Evolutionary conservation across 805 yeast species (phyloP).

Genomic region (Candida lessepsii): DNA sequence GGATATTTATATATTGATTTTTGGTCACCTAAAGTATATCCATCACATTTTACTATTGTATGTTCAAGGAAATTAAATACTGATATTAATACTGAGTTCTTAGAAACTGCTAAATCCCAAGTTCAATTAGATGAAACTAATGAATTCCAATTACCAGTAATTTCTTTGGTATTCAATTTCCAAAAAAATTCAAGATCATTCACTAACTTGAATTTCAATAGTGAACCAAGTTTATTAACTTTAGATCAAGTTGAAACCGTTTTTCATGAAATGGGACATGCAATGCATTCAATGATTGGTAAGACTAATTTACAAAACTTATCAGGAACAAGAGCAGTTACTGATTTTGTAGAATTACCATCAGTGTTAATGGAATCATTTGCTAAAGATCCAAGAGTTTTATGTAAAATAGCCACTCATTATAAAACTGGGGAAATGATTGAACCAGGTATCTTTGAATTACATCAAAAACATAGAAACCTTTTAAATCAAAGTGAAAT

Average conservation of each 20-base stretch:
- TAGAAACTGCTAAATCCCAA: slow-evolving; percentile 20
- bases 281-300: slow-evolving; percentile 96
- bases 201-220: neutral
- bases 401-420: slow-evolving; percentile 71
- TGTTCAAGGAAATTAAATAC: slow-evolving; percentile 81
- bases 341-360: slow-evolving; percentile 96
- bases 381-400: slow-evolving; percentile 76
- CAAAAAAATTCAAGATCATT: slow-evolving; percentile 23
- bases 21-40: slow-evolving; percentile 74
- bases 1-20: slow-evolving; percentile 89
- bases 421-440: slow-evolving; percentile 62
- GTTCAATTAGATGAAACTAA: slow-evolving; percentile 44
- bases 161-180: slow-evolving; percentile 86
- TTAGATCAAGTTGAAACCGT: slow-evolving; percentile 86
- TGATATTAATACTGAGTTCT: slow-evolving; percentile 34
- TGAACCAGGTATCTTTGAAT: slow-evolving; percentile 47
- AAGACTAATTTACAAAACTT: slow-evolving; percentile 86
- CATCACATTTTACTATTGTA: slow-evolving; percentile 94
- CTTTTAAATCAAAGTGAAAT: slow-evolving; percentile 68
- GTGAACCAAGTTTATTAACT: slow-evolving; percentile 55
- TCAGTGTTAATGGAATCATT: slow-evolving; percentile 95
- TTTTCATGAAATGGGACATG: slow-evolving; percentile 99
- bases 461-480: slow-evolving; percentile 50
- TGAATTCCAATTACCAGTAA: slow-evolving; percentile 80
- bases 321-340: slow-evolving; percentile 91